A percentile compares a stretch with the other conserved stretches of the same genome.
Conservation (phyloP, 768 basidiomycete genomes). For the Suillus hirtellus region DNA sequence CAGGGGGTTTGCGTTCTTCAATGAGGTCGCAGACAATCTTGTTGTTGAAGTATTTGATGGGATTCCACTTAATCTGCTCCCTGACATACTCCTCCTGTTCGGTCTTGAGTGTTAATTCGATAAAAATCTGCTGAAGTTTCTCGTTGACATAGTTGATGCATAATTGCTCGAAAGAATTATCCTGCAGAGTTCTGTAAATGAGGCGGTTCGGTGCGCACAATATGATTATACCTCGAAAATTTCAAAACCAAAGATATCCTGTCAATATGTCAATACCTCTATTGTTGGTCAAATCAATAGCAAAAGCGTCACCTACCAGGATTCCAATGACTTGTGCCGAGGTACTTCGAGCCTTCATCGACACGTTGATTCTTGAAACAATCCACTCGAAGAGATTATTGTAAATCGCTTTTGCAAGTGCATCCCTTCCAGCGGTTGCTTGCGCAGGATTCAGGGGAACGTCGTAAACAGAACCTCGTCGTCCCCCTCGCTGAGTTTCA, state of each 20-base stretch:
- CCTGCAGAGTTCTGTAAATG: conserved; percentile 42
- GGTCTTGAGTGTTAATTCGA: conserved; percentile 96
- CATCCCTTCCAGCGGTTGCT: conserved; percentile 85
- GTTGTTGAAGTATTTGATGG: conserved; percentile 99
- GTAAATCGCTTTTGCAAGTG: conserved; percentile 93
- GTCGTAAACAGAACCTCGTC: conserved; percentile 95
- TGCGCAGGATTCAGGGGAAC: conserved; percentile 94
- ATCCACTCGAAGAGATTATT: conserved; percentile 99
- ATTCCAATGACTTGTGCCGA: conserved; percentile 89
- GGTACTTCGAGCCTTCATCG: conserved; percentile 85
- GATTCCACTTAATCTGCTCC: conserved; percentile 99
- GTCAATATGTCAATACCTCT: conserved; percentile 24
- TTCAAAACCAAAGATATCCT: conserved; percentile 99
- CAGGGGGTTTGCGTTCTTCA: conserved; percentile 93
- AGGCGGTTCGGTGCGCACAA: neutral
- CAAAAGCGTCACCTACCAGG: conserved; percentile 50
- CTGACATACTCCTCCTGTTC: conserved; percentile 99
- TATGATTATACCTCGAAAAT: conserved; percentile 77
- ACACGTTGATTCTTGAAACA: conserved; percentile 91
- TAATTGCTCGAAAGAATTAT: conserved; percentile 95
- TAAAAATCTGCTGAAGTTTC: conserved; percentile 99
- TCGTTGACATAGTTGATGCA: conserved; percentile 99
- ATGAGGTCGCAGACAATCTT: conserved; percentile 98
- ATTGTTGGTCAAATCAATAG: conserved; percentile 6
- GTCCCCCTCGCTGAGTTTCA: conserved; percentile 91